Evolutionary conservation across 441 rosid genomes (phyloP).

Genomic region (Populus hybrid): DNA sequence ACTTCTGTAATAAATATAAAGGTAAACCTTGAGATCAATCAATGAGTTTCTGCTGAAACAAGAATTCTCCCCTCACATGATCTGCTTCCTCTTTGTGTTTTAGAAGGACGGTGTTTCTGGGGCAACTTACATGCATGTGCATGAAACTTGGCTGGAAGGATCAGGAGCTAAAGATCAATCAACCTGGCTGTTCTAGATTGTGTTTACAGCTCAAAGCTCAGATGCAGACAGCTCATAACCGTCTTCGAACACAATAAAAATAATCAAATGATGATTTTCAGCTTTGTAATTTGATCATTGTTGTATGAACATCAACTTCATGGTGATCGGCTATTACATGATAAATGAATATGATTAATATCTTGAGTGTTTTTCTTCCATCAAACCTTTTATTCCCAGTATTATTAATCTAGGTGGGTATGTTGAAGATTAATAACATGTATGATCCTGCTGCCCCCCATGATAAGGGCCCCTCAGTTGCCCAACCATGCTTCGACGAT

Average conservation of each 20-base stretch:
- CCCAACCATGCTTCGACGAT: neutral
- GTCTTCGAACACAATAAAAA: neutral
- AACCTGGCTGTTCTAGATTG: conserved; percentile 36
- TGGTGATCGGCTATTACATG: neutral
- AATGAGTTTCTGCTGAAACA: neutral
- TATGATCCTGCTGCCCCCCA: neutral
- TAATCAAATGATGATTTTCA: neutral
- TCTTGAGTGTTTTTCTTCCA: neutral
- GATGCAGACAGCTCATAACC: neutral
- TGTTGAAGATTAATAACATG: neutral
- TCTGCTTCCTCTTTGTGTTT: neutral
- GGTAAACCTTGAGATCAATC: conserved; percentile 36
- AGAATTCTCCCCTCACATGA: neutral
- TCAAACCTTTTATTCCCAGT: neutral
- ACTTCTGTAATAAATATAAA: conserved; percentile 44
- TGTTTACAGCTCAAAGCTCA: neutral
- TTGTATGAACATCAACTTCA: conserved; percentile 3
- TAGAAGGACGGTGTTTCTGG: conserved; percentile 28
- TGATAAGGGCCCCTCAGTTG: neutral
- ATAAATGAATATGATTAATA: neutral
- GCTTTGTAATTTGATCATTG: conserved; percentile 1
- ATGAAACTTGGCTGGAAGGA: conserved; percentile 71
- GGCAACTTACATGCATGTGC: conserved; percentile 50
- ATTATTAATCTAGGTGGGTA: neutral
- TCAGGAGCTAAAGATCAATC: conserved; percentile 41